phyloP scores from a whole-genome alignment of 495 filamentous ascomycete genomes.

The Cudoniella acicularis region DNA sequence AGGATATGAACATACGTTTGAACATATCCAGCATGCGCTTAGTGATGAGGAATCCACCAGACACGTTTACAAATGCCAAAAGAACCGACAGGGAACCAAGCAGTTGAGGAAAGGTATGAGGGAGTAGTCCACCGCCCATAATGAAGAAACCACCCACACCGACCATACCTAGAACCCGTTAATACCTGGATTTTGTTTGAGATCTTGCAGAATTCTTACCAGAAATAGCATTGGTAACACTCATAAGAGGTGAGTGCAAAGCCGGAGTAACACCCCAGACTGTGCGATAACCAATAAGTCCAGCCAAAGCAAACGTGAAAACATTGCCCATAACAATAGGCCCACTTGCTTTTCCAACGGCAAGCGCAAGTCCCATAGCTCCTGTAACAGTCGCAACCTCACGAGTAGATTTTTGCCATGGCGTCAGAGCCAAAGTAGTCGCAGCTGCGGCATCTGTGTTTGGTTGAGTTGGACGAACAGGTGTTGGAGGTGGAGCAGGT shows the following conservation, averaged over 20 bases:
- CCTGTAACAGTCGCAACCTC: conserved; percentile 66
- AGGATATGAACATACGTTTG: conserved; percentile 43
- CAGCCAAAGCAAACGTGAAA: conserved; percentile 74
- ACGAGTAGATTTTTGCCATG: conserved; percentile 70
- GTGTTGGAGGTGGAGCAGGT: conserved; percentile 63
- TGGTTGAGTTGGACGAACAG: conserved; percentile 42
- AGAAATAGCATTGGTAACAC: conserved; percentile 82
- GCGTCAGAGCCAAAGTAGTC: conserved; percentile 61
- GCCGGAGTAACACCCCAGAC: conserved; percentile 77
- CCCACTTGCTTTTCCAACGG: conserved; percentile 70
- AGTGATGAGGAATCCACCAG: conserved; percentile 78
- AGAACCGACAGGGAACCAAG: conserved; percentile 76
- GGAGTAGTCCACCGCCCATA: conserved; percentile 69
- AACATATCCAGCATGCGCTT: conserved; percentile 95
- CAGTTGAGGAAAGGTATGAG: conserved; percentile 68
- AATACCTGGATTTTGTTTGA: not conserved
- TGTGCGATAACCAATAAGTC: conserved; percentile 74
- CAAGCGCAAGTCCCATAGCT: conserved; percentile 67
- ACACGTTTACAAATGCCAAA: conserved; percentile 77
- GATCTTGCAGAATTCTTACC: conserved; percentile 33
- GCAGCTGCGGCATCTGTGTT: conserved; percentile 43
- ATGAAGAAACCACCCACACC: conserved; percentile 80
- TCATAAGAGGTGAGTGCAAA: conserved; percentile 79
- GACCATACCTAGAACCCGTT: conserved; percentile 54
- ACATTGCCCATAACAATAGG: conserved; percentile 79